Base-by-base conservation (phyloP, 148 eudicot genomes). In the Silene latifolia region DNA sequence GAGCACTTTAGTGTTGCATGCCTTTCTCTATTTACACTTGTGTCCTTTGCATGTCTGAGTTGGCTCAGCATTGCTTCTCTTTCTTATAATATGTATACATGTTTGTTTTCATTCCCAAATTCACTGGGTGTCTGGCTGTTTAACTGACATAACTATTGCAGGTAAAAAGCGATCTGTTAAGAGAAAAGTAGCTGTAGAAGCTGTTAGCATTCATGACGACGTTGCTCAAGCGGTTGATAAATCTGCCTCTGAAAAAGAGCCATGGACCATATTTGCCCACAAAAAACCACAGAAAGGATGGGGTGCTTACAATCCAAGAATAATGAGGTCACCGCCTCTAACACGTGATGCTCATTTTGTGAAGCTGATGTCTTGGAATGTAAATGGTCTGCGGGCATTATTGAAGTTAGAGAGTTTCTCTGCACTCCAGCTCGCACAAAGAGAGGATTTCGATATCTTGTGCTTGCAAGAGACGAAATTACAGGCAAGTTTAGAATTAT, bases 381-480 rank as follows among this genome's bases (percentile, higher is more conserved):
- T 95, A 44, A 95, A 95, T 85, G 99, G 99, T 42, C 81, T 95
- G 78, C 88, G 99, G 81, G 97, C 97, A 44, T 74, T 95, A 67
- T 80, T 92, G 63, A 92, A 92, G 82, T 82, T 82, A 69, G 88
- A 92, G 73, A 82, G 87, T 47, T 89, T 90, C 86, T 86, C 92
- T 67, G 91, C 85, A 19, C 82, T 88, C 76, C 81, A 90, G 84
- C 96, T 94, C 78, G 93, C 98, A 21, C 82, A 88, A 67, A 87
- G 99, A 80, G 99, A 95, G 79, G 86, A 89, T 80, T 95, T 95
- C 79, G 99, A 95, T 84, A 85, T 95, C 25, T 74, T 95, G 74
- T 95, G 99, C 87, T 84, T 95, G 87, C 99, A 95, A 82, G 99
- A 95, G 87, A 95, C 99, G 70, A 95, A 95, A 82, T 64, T 95